Evolutionary conservation across 306 rosid genomes (phyloP), one percentile per base, ranked within the genome.

Genomic region (Ziziphus jujuba): DNA sequence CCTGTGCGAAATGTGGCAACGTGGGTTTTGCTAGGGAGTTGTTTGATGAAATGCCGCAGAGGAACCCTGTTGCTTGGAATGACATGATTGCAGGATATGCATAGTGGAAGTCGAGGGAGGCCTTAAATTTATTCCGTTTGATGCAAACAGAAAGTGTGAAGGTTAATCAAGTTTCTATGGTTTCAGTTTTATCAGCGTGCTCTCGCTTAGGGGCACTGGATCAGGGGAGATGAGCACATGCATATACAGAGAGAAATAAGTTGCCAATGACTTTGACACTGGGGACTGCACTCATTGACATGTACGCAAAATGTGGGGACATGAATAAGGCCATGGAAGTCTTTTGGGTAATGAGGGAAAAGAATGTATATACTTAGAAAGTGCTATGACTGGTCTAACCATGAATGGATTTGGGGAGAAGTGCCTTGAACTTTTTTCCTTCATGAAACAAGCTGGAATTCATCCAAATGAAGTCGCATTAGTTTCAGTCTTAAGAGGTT

Each of bases 181-280:
- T 84, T 73, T 82, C 79, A 1, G 85, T 86, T n/a, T 60, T 88
- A 55, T 72, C 81, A 0, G 84, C 85, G 0, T 84, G 91, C 24
- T 73, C 84, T 8, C 87, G 77, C 50, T 69, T 80, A 61, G 89
- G 87, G 23, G 87, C 86, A 16, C 66, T 86, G 79, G 88, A 84
- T 76, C 86, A 81, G 34, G 91, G 91, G 28, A 77, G 80, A 72
- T 86, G 89, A 86, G 89, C 84, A 0, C 84, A 89, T 74, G 82
- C 82, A 2, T 82, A 80, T 76, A 72, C 84, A 3, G 85, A 81
- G 70, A 89, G 70, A 61, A 77, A 74, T 61, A 79, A 70, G 76
- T 35, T 88, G 4, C 35, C 59, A 52, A 69, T 88, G 72, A 81
- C 83, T 0, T 74, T 88, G 67, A 60, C 72, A 0, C 58, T 88